phyloP scores from a whole-genome alignment of 768 basidiomycete genomes.

The Kwoniella sp. region DNA sequence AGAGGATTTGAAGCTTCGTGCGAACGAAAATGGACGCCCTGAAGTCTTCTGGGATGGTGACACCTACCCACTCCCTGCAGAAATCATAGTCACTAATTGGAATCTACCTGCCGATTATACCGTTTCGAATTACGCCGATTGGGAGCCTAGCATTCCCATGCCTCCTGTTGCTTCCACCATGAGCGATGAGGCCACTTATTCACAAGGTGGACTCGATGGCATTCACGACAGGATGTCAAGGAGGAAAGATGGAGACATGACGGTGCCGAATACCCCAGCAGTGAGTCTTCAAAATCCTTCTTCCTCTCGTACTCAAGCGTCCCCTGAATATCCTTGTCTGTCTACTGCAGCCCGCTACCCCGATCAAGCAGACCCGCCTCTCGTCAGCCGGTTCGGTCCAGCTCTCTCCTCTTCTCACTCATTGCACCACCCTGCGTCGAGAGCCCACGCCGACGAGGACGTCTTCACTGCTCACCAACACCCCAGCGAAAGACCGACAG shows the following conservation, averaged over 20 bases:
- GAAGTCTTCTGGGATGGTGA: neutral
- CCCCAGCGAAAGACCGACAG: too few relatives aligned
- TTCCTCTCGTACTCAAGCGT: too few relatives aligned
- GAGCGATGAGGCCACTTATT: neutral
- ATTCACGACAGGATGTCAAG: constrained; percentile 7
- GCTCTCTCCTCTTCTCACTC: constrained; percentile 4
- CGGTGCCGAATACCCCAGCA: neutral
- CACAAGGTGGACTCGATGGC: constrained; percentile 7
- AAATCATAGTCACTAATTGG: constrained; percentile 14
- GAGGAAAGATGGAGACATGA: neutral
- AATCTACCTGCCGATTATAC: constrained; percentile 9
- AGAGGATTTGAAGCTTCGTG: too few relatives aligned
- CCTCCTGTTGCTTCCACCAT: neutral
- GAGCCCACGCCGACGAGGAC: neutral
- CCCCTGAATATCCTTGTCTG: neutral
- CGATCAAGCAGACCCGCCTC: neutral
- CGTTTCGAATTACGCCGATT: neutral
- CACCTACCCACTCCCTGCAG: neutral
- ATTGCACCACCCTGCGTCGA: neutral
- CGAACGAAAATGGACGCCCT: too few relatives aligned
- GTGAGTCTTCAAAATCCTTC: neutral
- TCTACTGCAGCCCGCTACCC: constrained; percentile 5
- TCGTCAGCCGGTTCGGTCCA: neutral
- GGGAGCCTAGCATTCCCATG: neutral
- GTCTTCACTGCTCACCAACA: neutral